phyloP scores from a whole-genome alignment of 805 yeast genomes.

The Kuraishia hungarica region DNA sequence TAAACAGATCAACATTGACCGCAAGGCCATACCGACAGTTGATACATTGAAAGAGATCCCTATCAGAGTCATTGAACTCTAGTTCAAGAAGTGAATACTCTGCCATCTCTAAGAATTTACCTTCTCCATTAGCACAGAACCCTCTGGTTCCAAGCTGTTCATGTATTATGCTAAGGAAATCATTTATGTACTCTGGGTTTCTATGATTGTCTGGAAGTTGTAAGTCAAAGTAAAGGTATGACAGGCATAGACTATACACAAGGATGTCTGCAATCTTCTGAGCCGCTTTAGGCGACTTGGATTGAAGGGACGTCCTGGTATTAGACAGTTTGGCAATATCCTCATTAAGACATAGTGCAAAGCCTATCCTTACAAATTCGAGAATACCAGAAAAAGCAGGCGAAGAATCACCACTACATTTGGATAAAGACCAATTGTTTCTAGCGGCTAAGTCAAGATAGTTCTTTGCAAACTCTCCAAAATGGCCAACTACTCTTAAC shows the following conservation, averaged over 20 bases:
- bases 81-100: slow-evolving; percentile 43
- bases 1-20: slow-evolving; percentile 48
- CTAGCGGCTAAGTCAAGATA: slow-evolving; percentile 19
- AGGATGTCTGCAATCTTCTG: slow-evolving; percentile 37
- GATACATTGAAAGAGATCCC: slow-evolving; percentile 68
- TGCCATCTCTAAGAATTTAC: slow-evolving; percentile 51
- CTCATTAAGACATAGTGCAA: slow-evolving; percentile 43
- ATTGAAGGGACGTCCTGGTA: slow-evolving; percentile 30
- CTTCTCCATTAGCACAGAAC: slow-evolving; percentile 60
- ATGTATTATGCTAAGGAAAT: slow-evolving; percentile 56
- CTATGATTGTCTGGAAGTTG: slow-evolving; percentile 4
- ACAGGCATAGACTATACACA: slow-evolving; percentile 26
- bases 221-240: slow-evolving; percentile 28
- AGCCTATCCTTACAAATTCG: slow-evolving; percentile 32
- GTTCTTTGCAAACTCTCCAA: slow-evolving; percentile 39
- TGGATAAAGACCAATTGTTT: slow-evolving; percentile 24
- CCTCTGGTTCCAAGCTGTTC: slow-evolving; percentile 61
- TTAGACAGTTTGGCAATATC: slow-evolving; percentile 33
- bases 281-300: slow-evolving; percentile 33
- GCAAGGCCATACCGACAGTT: slow-evolving; percentile 70
- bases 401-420: not conserved
- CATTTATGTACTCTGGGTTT: slow-evolving; percentile 23
- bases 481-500: slow-evolving; percentile 42
- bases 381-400: slow-evolving; percentile 3
- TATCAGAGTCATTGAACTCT: slow-evolving; percentile 39